A percentile compares a stretch with the other conserved stretches of the same genome.
phyloP scores from a whole-genome alignment of 169 alveolate genomes.

The Cryptosporidium xiaoi region DNA sequence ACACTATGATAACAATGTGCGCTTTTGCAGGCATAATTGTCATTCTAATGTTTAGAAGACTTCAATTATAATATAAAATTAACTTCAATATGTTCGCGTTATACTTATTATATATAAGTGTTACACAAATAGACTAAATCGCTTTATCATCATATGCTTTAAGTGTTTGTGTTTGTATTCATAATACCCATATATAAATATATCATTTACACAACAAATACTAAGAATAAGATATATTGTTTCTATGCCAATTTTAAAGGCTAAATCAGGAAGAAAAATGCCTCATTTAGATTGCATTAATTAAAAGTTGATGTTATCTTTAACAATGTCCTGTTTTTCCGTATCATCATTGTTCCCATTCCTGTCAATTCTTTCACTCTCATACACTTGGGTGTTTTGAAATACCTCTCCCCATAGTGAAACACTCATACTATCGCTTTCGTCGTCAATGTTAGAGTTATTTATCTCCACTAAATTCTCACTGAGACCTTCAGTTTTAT shows the following conservation, averaged over 20 bases:
- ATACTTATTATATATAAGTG: neutral
- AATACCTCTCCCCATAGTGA: conserved; percentile 43
- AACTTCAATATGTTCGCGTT: neutral
- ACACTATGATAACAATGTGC: conserved; percentile 78
- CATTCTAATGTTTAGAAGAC: conserved; percentile 56
- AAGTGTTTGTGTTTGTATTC: no score
- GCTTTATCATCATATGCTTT: no score
- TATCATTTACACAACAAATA: no score
- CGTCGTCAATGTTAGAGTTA: conserved; percentile 4
- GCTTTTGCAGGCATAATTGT: conserved; percentile 64
- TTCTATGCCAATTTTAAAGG: no score
- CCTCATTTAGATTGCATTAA: no score
- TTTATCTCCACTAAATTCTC: neutral
- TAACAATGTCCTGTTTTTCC: no score
- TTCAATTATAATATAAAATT: conserved; percentile 15
- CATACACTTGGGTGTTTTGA: neutral
- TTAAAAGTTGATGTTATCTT: no score
- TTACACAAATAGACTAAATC: no score
- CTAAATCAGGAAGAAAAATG: no score
- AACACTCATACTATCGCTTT: neutral
- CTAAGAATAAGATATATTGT: no score
- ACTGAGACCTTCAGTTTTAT: neutral
- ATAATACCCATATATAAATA: no score
- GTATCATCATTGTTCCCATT: no score
- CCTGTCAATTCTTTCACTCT: neutral